Evolutionary conservation across 495 filamentous ascomycete genomes (phyloP), one percentile per base, ranked within the genome.

Genomic region (Tuber indicum): DNA sequence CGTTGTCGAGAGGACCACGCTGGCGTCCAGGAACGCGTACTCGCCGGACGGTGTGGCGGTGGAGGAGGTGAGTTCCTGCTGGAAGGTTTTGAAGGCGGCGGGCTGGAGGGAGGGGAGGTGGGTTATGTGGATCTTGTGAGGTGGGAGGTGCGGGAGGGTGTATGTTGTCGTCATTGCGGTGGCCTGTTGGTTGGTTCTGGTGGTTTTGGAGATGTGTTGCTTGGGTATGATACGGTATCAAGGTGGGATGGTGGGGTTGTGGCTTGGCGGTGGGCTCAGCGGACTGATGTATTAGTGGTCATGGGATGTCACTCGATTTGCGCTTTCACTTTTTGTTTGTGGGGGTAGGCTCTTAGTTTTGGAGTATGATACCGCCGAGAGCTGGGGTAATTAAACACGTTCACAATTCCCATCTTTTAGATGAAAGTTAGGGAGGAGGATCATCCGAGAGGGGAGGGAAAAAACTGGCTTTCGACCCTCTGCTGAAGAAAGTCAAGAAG

Each of bases 1-100:
- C 1, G 86, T 83, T 39, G 91, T 87, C 12, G 93, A 94, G 32
- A 92, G 52, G 52, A 62, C 32, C 21, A 12, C 26, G 52, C n/a
- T 26, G n/a, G 52, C 52, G 12, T 62, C 52, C 21, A 62, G n/a
- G n/a, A 62, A 62, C 16, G 52, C 26, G 52, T 62, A 62, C 5
- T 62, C 52, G n/a, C 10, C 32, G 52, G 52, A 32, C 1, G 52
- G 26, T n/a, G n/a, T 3, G n/a, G 49, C 2, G 52, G n/a, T 14
- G n/a, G 23, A 0, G 23, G 52, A 62, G 52, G 52, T 62, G 52
- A 62, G 52, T 62, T 62, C 52, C 10, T 4, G 23, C 12, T 62
- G 52, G 52, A 62, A 62, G n/a, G 52, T 62, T 62, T 62, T 26
- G 52, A 62, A 62, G 21, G 49, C 23, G 49, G 49, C 49, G n/a